Evolutionary conservation across 805 yeast genomes (phyloP).

Genomic region (Yarrowia bubula): DNA sequence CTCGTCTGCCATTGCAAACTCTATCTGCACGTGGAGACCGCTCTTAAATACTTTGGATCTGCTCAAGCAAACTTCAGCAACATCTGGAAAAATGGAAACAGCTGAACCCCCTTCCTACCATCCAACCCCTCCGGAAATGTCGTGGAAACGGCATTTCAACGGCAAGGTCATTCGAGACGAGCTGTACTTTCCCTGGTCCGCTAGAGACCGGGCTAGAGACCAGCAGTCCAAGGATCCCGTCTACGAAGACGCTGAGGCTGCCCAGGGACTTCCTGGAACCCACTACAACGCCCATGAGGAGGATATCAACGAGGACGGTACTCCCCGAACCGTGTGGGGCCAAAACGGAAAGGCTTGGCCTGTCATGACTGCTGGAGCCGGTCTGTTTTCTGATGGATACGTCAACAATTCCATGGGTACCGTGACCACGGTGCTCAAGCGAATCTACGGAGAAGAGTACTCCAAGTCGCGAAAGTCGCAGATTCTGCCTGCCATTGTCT

Average conservation of each 20-base stretch:
- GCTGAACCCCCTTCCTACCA: background rate
- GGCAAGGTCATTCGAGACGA: slow-evolving; percentile 9
- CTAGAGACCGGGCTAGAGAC: slow-evolving; percentile 1
- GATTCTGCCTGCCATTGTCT: slow-evolving; percentile 83
- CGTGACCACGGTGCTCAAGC: slow-evolving; percentile 68
- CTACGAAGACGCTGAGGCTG: slow-evolving; percentile 4
- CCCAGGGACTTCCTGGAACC: slow-evolving; percentile 2
- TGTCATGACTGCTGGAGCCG: slow-evolving; percentile 83
- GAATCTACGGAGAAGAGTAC: slow-evolving; percentile 64
- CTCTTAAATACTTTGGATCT: too few relatives aligned
- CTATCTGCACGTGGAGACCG: too few relatives aligned
- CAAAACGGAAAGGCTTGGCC: slow-evolving; percentile 50
- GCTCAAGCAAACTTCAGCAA: too few relatives aligned
- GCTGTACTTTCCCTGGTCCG: slow-evolving; percentile 12
- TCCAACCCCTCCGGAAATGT: background rate
- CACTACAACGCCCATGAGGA: background rate
- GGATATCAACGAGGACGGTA: slow-evolving; percentile 8
- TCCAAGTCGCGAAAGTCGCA: slow-evolving; percentile 64
- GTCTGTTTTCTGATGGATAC: slow-evolving; percentile 90
- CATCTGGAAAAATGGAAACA: background rate
- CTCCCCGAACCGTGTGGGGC: slow-evolving; percentile 15
- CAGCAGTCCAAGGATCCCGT: slow-evolving; percentile 6
- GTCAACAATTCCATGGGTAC: slow-evolving; percentile 81
- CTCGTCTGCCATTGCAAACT: too few relatives aligned
- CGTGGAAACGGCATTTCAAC: slow-evolving; percentile 21